These are phyloP conservation scores for Rickenella mellea DNA, from an alignment of 768 basidiomycete species.

Conservation along the genomic window DNA sequence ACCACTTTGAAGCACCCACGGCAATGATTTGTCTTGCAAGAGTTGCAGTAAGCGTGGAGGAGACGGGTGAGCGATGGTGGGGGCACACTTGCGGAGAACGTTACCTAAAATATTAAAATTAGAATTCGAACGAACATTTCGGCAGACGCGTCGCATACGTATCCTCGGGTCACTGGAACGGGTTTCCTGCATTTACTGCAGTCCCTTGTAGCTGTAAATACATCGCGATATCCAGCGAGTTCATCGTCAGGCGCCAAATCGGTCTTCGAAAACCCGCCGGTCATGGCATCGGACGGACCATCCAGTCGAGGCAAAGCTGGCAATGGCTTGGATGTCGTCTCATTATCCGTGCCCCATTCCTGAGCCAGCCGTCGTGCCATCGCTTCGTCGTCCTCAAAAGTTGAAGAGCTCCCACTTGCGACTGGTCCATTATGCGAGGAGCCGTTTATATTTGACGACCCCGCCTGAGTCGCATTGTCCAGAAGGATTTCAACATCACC, in stretches of 20 bases:
- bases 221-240: constrained; percentile 21
- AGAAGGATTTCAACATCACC: constrained; percentile 6
- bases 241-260: constrained; percentile 20
- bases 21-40: constrained; percentile 37
- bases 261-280: not conserved
- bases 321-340: not conserved
- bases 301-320: not conserved
- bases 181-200: constrained; percentile 28
- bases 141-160: constrained; percentile 18
- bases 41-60: constrained; percentile 33
- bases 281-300: not conserved
- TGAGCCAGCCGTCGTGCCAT: constrained; percentile 29
- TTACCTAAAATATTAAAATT: constrained; percentile 14
- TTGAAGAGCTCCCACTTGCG: no score
- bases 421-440: not conserved
- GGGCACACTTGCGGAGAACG: constrained; percentile 14
- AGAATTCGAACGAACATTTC: not conserved
- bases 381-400: constrained; percentile 26
- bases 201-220: constrained; percentile 26
- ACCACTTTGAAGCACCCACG: constrained; percentile 37
- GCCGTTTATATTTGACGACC: not conserved
- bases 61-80: constrained; percentile 20
- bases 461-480: not conserved
- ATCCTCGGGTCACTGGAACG: constrained; percentile 31
- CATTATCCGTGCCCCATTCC: constrained; percentile 22